These are phyloP conservation scores for Mycena polygramma DNA, from an alignment of 768 basidiomycete species.

Conservation along the genomic window DNA sequence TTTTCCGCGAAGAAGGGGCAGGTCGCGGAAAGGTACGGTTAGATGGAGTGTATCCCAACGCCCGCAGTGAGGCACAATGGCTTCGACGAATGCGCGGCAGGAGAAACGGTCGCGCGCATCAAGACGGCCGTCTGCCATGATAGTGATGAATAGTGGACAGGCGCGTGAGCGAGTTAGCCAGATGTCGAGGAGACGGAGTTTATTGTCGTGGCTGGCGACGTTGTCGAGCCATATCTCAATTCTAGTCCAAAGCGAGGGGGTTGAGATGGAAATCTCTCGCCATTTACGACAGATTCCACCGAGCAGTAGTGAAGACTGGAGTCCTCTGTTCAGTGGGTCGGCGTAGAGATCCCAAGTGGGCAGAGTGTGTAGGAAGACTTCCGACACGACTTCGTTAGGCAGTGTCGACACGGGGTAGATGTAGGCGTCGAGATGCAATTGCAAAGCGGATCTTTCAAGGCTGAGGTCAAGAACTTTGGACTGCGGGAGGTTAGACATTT, in stretches of 20 bases:
- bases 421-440: neutral
- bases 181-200: neutral
- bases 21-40: neutral
- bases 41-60: neutral
- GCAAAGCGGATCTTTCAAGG: neutral
- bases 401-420: conserved; percentile 5
- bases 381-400: conserved; percentile 8
- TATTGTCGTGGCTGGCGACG: too few species aligned
- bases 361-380: neutral
- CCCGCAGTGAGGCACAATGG: neutral
- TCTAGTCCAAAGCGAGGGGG: conserved; percentile 3
- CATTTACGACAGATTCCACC: conserved; percentile 2
- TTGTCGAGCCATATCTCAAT: neutral
- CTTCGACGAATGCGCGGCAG: neutral
- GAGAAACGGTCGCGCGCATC: neutral
- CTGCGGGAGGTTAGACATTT: neutral
- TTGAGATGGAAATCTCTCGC: conserved; percentile 5
- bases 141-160: neutral
- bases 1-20: neutral
- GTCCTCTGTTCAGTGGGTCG: too few species aligned
- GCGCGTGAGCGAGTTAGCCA: neutral
- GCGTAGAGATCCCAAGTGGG: too few species aligned
- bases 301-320: neutral
- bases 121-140: neutral
- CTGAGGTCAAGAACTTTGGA: too few species aligned